Percentiles rank a stretch among this genome's conserved stretches.
Conservation (phyloP, 2,329 filamentous ascomycete species). For the Fusarium graminum region DNA sequence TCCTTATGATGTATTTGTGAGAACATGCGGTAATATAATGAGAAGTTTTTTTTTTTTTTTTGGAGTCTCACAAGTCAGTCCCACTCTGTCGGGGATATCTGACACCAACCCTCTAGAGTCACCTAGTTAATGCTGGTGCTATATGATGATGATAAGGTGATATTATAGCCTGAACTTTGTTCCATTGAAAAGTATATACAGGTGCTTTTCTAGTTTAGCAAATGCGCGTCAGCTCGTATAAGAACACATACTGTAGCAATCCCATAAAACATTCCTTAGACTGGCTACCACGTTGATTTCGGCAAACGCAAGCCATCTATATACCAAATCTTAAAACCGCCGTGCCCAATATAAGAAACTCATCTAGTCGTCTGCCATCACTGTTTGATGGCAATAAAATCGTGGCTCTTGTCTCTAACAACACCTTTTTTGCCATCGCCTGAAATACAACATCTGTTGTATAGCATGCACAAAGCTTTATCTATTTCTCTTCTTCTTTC, state of each 20-base stretch:
- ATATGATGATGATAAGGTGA: not conserved
- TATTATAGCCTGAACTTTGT: not conserved
- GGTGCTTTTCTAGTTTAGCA: slow-evolving; percentile 10
- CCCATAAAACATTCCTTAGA: slow-evolving; percentile 13
- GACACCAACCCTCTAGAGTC: not conserved
- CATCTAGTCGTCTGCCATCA: slow-evolving; percentile 35
- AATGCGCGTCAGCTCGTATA: not conserved
- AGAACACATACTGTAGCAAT: not conserved
- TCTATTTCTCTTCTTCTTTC: slow-evolving; percentile 19
- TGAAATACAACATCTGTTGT: not conserved
- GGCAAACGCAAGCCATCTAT: slow-evolving; percentile 15
- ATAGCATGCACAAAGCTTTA: not conserved
- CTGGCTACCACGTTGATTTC: slow-evolving; percentile 10
- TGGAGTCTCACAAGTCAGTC: not conserved
- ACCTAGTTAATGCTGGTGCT: not conserved
- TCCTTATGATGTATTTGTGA: not conserved
- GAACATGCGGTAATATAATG: not conserved
- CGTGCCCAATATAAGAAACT: slow-evolving; percentile 39
- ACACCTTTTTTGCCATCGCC: not conserved
- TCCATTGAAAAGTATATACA: slow-evolving; percentile 1
- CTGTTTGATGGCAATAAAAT: slow-evolving; percentile 13
- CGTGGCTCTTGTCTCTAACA: slow-evolving; percentile 4
- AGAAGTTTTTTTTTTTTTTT: not conserved
- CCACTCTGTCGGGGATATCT: too few relatives aligned
- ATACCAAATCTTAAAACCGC: slow-evolving; percentile 16